phyloP scores from a whole-genome alignment of 768 basidiomycete genomes.

The Gyrodon lividus region DNA sequence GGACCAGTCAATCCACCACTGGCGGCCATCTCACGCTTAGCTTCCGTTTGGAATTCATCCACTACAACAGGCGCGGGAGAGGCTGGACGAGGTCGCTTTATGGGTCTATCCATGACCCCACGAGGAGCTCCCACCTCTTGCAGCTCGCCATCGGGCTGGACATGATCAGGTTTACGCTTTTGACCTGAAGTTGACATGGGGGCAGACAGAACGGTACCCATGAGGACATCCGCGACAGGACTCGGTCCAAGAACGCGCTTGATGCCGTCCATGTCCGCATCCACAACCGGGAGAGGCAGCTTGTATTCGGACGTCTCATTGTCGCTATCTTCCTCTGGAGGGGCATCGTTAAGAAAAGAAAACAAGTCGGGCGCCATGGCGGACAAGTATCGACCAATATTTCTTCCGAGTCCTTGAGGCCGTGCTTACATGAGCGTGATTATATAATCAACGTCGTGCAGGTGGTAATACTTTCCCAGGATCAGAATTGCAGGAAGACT shows the following conservation, averaged over 20 bases:
- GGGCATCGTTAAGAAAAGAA: conserved; percentile 27
- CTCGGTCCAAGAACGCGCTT: background rate
- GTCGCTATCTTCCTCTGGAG: conserved; percentile 27
- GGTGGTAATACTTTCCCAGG: too few relatives aligned
- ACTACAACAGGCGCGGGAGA: conserved; percentile 75
- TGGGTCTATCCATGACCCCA: conserved; percentile 32
- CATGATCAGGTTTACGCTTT: conserved; percentile 25
- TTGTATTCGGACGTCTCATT: conserved; percentile 14
- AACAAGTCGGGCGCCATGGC: conserved; percentile 31
- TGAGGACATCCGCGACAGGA: background rate
- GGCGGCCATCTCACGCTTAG: conserved; percentile 86
- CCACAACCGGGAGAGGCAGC: background rate
- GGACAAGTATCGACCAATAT: background rate
- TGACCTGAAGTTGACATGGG: conserved; percentile 8
- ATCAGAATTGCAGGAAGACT: too few relatives aligned
- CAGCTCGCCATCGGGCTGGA: background rate
- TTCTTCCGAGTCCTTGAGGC: background rate
- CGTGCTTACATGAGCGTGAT: background rate
- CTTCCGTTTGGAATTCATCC: conserved; percentile 94
- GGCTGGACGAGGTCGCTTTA: conserved; percentile 60
- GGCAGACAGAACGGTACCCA: background rate
- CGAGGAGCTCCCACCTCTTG: conserved; percentile 9
- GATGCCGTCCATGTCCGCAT: too few relatives aligned
- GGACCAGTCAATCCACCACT: conserved; percentile 82
- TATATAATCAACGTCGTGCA: conserved; percentile 12